A percentile compares a stretch with the other conserved stretches of the same genome.
phyloP scores from a whole-genome alignment of 805 yeast species.

The Teunomyces funiuensis region DNA sequence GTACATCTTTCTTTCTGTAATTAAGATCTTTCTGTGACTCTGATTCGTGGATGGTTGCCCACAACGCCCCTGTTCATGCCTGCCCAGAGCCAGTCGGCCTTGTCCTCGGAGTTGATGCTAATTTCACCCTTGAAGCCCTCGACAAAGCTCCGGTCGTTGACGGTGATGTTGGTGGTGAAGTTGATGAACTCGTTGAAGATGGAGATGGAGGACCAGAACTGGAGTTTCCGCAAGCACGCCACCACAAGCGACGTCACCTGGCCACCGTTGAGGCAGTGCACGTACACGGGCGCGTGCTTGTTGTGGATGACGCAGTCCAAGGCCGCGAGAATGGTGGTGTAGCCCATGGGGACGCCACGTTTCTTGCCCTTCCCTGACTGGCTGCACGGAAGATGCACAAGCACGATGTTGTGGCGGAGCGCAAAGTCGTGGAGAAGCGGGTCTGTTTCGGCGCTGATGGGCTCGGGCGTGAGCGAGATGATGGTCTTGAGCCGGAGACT shows the following conservation, averaged over 20 bases:
- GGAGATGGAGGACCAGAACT: constrained; percentile 86
- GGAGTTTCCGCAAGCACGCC: constrained; percentile 81
- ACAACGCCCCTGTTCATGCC: constrained; percentile 61
- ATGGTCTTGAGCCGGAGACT: constrained; percentile 69
- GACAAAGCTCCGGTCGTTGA: constrained; percentile 80
- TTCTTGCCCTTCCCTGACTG: constrained; percentile 77
- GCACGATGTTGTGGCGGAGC: constrained; percentile 48
- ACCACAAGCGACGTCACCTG: constrained; percentile 79
- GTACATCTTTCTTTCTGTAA: not conserved
- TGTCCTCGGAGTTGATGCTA: constrained; percentile 41
- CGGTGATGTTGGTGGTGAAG: constrained; percentile 73
- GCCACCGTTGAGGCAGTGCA: constrained; percentile 90
- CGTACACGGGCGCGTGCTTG: constrained; percentile 65
- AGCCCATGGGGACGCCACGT: constrained; percentile 77
- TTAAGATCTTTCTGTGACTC: constrained; percentile 23
- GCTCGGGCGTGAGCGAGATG: constrained; percentile 76
- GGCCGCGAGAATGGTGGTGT: constrained; percentile 57
- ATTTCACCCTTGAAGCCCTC: constrained; percentile 74
- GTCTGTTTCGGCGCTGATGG: constrained; percentile 57
- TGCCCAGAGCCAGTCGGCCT: constrained; percentile 65
- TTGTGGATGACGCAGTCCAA: constrained; percentile 61
- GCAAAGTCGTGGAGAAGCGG: constrained; percentile 54
- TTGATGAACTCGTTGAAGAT: constrained; percentile 82
- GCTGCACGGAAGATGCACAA: constrained; percentile 68
- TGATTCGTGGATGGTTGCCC: constrained; percentile 54